Evolutionary conservation across 306 rosid genomes (phyloP), one percentile per base, ranked within the genome.

Genomic region (Carpinus fangiana): DNA sequence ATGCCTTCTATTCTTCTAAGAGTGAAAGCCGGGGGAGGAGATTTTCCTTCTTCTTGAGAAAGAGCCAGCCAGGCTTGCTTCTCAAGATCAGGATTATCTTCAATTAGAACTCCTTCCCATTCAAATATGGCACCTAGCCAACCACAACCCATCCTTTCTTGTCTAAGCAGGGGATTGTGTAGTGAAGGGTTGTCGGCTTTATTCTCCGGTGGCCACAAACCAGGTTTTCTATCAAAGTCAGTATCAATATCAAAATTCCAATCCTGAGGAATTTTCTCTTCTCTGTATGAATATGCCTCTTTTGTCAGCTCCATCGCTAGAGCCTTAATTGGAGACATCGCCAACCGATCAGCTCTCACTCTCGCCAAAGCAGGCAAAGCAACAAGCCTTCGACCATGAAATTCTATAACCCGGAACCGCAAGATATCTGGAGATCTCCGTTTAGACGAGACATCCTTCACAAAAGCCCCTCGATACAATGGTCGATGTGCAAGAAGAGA

Each of bases 111-210:
- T 54, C 99, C 96, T 78, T 95, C 99, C 98, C 97, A 93, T 81
- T 95, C 99, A 86, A 95, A 93, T 85, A 95, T 93, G 52, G 88
- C 99, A 71, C 96, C 96, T 79, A 95, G 80, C 99, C 98, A 95
- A 72, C 97, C 98, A 80, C 96, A 91, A 2, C 99, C 98, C 98
- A 95, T 95, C 88, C 92, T 88, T 82, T 95, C 98, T 55, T 93
- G 98, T 76, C 99, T 80, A 57, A 93, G 96, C 87, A 95, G 86
- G 0, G 99, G 99, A 73, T 95, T 95, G 16, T 88, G 88, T 11
- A 93, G 85, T 0, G 94, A 90, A 57, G 94, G 89, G 54, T 90
- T 93, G 81, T 95, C 96, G 0, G 97, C 99, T 76, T 87, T 84
- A 82, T 95, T 95, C 31, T 81, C 89, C 0, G 98, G 99, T 21